Evolutionary conservation across 2,329 filamentous ascomycete genomes (phyloP), one percentile per base, ranked within the genome.

Genomic region (Pyrenophora teres): DNA sequence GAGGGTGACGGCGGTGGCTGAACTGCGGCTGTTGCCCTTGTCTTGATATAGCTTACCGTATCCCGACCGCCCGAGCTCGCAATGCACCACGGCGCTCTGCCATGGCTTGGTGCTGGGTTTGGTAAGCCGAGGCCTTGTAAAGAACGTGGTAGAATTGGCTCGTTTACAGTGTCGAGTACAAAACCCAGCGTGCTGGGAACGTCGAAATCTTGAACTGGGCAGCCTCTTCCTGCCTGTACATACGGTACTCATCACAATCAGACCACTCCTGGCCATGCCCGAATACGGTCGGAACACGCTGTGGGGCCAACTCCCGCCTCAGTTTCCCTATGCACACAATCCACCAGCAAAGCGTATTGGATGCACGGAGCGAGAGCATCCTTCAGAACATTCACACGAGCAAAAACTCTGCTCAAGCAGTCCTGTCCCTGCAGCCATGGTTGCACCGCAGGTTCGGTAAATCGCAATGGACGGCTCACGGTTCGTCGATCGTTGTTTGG

Each of bases 21-120:
- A 54, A 60, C 59, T 64, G 64, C 57, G 63, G 64, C 63, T 67
- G 62, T 62, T 64, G 64, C 55, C 54, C 64, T 63, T 60, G 52
- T 39, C 58, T 45, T 54, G 30, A 56, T 59, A 23, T 52, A 46
- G 52, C 57, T 57, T 36, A 39, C 39, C 15, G 54, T 50, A 50
- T 40, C 27, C 27, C 25, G 10, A 13, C 9, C 25, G 40, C 59
- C 50, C 52, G 50, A 39, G 36, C 49, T 30, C 43, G 36, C 25
- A 51, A 57, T 40, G 45, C 62, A 42, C 40, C 45, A 59, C 55
- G 52, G 40, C 19, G 38, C 40, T 33, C 40, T 54, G 56, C 61
- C 63, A 59, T 65, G 59, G 50, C 57, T 61, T 63, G 56, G 57
- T 54, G 38, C 32, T 52, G 31, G 23, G 40, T 56, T 54, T 49